Evolutionary conservation across 306 rosid genomes (phyloP).

Genomic region (Acacia melanoxylon): DNA sequence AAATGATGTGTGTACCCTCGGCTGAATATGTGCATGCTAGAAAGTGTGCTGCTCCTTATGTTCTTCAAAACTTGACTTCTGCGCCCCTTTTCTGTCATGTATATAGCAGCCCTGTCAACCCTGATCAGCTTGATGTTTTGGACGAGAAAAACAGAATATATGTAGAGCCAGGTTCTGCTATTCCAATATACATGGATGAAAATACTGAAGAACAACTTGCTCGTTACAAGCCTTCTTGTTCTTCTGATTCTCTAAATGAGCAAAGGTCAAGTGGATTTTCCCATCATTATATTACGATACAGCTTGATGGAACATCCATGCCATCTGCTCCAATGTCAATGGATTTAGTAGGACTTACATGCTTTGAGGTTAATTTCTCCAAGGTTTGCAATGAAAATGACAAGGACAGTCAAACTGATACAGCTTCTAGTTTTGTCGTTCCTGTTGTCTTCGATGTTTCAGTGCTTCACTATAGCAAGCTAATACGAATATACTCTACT

Average conservation of each 20-base stretch:
- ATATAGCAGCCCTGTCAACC: conserved; percentile 49
- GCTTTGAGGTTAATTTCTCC: conserved; percentile 87
- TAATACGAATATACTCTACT: conserved; percentile 84
- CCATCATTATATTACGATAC: conserved; percentile 77
- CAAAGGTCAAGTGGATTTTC: conserved; percentile 62
- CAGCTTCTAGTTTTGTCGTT: conserved; percentile 58
- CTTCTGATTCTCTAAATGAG: conserved; percentile 65
- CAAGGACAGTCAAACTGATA: conserved; percentile 37
- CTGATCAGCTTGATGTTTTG: conserved; percentile 43
- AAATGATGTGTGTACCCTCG: conserved; percentile 40
- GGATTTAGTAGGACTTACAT: conserved; percentile 89
- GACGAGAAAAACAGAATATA: conserved; percentile 46
- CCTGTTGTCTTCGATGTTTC: conserved; percentile 96
- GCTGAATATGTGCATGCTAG: conserved; percentile 54
- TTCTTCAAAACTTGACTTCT: conserved; percentile 86
- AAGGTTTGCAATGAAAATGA: conserved; percentile 45
- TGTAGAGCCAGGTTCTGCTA: conserved; percentile 75
- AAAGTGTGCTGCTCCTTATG: conserved; percentile 81
- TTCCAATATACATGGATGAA: conserved; percentile 74
- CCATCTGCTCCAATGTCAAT: conserved; percentile 84
- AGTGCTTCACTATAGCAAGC: conserved; percentile 78
- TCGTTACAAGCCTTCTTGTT: conserved; percentile 61
- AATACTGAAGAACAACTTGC: conserved; percentile 61
- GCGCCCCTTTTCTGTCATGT: conserved; percentile 67
- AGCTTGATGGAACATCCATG: conserved; percentile 82